A percentile compares a stretch with the other conserved stretches of the same genome.
Conservation (phyloP, 208 protist genomes). For the Borovskyia barvae region DNA sequence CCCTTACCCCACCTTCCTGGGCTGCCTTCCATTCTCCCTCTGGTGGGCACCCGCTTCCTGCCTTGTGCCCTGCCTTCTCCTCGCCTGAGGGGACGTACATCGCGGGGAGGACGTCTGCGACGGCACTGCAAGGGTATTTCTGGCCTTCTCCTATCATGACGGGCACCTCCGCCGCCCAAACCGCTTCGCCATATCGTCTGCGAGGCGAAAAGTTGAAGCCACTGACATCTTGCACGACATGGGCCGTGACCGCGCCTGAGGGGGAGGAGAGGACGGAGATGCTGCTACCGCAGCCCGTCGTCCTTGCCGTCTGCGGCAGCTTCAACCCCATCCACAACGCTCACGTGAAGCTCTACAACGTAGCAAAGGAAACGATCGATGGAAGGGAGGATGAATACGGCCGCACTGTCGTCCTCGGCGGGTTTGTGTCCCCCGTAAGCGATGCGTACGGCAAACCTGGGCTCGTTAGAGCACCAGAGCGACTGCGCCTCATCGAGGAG, state of each 20-base stretch:
- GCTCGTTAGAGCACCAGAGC: constrained; percentile 34
- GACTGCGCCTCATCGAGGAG: constrained; percentile 37
- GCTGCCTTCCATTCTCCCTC: no score
- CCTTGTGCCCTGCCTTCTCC: no score
- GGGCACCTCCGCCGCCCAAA: no score
- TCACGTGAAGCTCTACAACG: constrained; percentile 62
- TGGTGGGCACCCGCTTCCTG: no score
- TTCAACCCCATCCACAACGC: constrained; percentile 85
- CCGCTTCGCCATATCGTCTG: constrained; percentile 7
- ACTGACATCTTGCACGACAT: neutral
- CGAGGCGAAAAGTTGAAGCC: constrained; percentile 37
- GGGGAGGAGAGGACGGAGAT: no score
- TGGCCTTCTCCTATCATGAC: no score
- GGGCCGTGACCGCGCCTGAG: neutral
- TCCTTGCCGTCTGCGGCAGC: constrained; percentile 71
- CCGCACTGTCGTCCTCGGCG: constrained; percentile 55
- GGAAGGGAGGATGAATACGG: neutral
- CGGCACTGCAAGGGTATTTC: no score
- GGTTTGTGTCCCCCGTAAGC: constrained; percentile 75
- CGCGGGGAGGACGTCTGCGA: no score
- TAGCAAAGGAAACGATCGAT: constrained; percentile 29
- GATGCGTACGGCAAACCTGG: constrained; percentile 79
- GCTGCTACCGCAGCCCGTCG: constrained; percentile 22
- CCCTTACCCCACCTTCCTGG: no score
- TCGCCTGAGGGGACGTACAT: no score